Evolutionary conservation across 2,329 filamentous ascomycete genomes (phyloP).

Genomic region (Biscogniauxia mediterranea): DNA sequence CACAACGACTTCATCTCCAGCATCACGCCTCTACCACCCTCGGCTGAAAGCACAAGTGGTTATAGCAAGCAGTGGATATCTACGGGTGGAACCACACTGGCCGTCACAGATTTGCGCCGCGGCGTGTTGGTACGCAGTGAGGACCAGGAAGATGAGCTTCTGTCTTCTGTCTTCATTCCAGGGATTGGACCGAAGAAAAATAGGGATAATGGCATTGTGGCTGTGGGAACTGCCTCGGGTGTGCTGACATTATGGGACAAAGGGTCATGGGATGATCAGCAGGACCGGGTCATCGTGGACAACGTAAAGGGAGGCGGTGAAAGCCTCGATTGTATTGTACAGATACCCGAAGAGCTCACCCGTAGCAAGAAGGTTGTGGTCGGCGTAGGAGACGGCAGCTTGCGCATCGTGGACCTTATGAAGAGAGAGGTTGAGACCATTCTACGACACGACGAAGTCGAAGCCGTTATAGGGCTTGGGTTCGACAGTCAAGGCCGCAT

Average conservation of each 20-base stretch:
- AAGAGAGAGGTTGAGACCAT: constrained; percentile 68
- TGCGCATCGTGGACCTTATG: constrained; percentile 75
- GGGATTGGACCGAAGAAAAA: constrained; percentile 68
- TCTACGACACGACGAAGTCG: constrained; percentile 78
- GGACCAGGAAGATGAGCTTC: constrained; percentile 89
- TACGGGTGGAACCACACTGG: constrained; percentile 86
- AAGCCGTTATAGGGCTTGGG: constrained; percentile 76
- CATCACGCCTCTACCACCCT: constrained; percentile 77
- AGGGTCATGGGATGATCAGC: constrained; percentile 92
- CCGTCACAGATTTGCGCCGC: constrained; percentile 82
- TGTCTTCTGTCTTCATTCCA: constrained; percentile 76
- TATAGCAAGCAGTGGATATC: constrained; percentile 94
- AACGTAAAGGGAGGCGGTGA: constrained; percentile 63
- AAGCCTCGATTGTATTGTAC: constrained; percentile 74
- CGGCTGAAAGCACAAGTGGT: constrained; percentile 78
- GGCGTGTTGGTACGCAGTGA: constrained; percentile 87
- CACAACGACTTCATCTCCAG: constrained; percentile 94
- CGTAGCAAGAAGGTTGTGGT: constrained; percentile 73
- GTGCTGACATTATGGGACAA: constrained; percentile 92
- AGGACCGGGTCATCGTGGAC: constrained; percentile 81
- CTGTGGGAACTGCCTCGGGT: constrained; percentile 73
- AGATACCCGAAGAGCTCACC: constrained; percentile 69
- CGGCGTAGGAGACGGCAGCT: constrained; percentile 75
- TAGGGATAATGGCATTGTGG: constrained; percentile 69
- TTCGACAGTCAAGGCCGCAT: constrained; percentile 85